Evolutionary conservation across 768 basidiomycete species (phyloP).

Genomic region (Mrakia blollopis): DNA sequence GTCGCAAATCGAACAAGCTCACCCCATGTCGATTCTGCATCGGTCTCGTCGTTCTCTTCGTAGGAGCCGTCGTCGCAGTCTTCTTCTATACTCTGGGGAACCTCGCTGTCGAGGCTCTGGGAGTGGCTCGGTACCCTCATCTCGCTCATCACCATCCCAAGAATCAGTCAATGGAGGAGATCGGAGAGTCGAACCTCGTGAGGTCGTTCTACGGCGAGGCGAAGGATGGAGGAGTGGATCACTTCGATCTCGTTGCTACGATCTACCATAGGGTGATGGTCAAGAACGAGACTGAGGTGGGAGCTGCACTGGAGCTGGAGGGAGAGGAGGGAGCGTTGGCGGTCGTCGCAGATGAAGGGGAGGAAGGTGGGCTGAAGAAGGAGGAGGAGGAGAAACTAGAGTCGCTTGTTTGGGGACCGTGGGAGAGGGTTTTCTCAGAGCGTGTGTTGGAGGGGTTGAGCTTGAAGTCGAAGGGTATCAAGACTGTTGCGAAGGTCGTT

Average conservation of each 20-base stretch:
- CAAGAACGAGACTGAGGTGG: neutral
- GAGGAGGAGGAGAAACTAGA: neutral
- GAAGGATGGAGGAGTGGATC: neutral
- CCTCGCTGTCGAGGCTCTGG: too few species aligned
- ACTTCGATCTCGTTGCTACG: neutral
- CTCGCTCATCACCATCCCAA: neutral
- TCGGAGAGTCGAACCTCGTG: neutral
- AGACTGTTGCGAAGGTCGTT: neutral
- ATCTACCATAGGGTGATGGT: neutral
- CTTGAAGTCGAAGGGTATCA: neutral
- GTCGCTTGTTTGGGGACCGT: conserved; percentile 9
- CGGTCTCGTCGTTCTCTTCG: neutral
- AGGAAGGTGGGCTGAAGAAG: neutral
- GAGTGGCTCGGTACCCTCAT: neutral
- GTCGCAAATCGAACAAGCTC: neutral
- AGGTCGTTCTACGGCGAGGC: neutral
- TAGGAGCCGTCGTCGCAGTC: neutral
- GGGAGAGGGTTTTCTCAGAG: neutral
- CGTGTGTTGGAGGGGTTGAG: neutral
- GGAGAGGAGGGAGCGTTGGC: neutral
- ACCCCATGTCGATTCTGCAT: neutral
- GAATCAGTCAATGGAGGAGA: neutral
- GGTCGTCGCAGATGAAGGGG: neutral
- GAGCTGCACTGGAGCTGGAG: neutral
- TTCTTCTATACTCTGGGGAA: neutral